Conservation (phyloP, 75 land plant genomes). For the Cunninghamia lanceolata region DNA sequence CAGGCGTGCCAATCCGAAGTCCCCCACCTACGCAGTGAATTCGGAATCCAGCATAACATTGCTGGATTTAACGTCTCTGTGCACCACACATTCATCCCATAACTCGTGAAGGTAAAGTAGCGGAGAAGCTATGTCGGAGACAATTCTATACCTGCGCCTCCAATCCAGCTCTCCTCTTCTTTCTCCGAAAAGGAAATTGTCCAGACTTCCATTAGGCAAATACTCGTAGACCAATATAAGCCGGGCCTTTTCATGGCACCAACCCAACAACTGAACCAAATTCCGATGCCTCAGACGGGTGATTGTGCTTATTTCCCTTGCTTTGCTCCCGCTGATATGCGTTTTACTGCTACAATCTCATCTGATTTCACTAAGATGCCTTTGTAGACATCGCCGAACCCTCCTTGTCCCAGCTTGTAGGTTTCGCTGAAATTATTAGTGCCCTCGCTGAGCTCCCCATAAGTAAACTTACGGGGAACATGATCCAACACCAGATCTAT, state of each 20-base stretch:
- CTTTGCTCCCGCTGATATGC: constrained; percentile 17
- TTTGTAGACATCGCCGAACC: constrained; percentile 37
- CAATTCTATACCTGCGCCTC: constrained; percentile 22
- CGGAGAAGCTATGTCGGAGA: constrained; percentile 29
- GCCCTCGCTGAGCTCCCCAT: constrained; percentile 25
- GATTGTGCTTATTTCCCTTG: constrained; percentile 39
- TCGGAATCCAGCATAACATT: constrained; percentile 46
- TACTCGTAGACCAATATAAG: constrained; percentile 48
- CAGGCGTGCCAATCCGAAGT: constrained; percentile 35
- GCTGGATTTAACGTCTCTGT: constrained; percentile 48
- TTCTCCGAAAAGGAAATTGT: constrained; percentile 15
- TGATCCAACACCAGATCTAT: no score
- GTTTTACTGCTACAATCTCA: constrained; percentile 35
- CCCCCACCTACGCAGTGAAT: constrained; percentile 45
- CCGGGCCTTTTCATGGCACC: constrained; percentile 34
- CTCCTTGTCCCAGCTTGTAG: constrained; percentile 40
- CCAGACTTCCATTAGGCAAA: no score
- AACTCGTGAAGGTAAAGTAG: no score
- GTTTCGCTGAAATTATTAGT: constrained; percentile 30
- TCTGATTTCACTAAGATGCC: constrained; percentile 20
- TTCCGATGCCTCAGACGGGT: constrained; percentile 40
- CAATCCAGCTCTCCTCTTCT: constrained; percentile 1
- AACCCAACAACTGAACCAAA: constrained; percentile 37
- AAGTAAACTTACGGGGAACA: constrained; percentile 6
- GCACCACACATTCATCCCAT: constrained; percentile 32